phyloP scores from a whole-genome alignment of 2,329 filamentous ascomycete species.

The Penicillium decumbens region DNA sequence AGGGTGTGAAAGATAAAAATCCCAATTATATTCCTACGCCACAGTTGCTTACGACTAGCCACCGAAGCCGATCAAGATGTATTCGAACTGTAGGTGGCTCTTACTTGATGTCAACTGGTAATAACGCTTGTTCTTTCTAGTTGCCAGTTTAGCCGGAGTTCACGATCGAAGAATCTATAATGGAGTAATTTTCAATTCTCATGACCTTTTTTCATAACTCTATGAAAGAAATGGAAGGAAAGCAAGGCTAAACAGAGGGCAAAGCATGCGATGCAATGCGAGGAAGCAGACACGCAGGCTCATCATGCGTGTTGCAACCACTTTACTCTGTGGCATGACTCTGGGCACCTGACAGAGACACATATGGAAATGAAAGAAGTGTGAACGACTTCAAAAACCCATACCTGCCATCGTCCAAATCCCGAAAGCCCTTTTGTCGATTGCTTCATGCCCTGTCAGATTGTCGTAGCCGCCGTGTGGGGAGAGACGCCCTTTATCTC shows the following conservation, averaged over 20 bases:
- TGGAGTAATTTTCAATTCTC: slow-evolving; percentile 28
- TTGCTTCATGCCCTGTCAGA: slow-evolving; percentile 29
- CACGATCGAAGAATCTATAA: background rate
- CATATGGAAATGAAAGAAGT: slow-evolving; percentile 11
- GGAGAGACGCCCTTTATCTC: slow-evolving; percentile 10
- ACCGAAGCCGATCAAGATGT: background rate
- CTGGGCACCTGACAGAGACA: slow-evolving; percentile 21
- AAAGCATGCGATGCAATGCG: slow-evolving; percentile 25
- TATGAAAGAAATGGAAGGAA: slow-evolving; percentile 30
- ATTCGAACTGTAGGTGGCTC: background rate
- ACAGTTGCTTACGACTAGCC: background rate
- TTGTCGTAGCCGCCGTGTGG: slow-evolving; percentile 22
- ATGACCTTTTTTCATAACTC: slow-evolving; percentile 31
- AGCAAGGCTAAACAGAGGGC: slow-evolving; percentile 29
- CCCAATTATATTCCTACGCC: background rate
- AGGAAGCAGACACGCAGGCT: slow-evolving; percentile 25
- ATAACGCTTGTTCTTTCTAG: background rate
- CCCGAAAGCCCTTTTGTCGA: slow-evolving; percentile 20
- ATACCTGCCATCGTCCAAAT: slow-evolving; percentile 17
- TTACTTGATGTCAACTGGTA: background rate
- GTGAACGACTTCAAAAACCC: slow-evolving; percentile 11
- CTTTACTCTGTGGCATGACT: slow-evolving; percentile 27
- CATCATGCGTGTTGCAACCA: slow-evolving; percentile 28
- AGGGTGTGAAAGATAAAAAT: background rate
- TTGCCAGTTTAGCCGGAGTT: background rate